Percentiles rank a stretch among this genome's conserved stretches.
Evolutionary conservation across 768 basidiomycete genomes (phyloP).

Genomic region (Leucosporidium scottii): DNA sequence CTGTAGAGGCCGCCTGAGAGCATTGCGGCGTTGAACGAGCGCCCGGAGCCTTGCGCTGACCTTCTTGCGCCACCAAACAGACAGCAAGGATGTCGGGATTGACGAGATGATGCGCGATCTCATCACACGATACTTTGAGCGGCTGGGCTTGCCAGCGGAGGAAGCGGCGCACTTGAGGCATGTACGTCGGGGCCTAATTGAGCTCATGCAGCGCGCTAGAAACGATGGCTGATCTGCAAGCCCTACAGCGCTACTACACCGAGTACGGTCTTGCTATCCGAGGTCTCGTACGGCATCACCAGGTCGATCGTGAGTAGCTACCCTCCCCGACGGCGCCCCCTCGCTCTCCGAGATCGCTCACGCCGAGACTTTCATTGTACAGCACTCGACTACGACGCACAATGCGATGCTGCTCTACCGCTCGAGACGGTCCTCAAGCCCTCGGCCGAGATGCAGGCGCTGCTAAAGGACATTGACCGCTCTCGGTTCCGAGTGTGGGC

Average conservation of each 20-base stretch:
- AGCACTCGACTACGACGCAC: constrained; percentile 21
- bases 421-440: constrained; percentile 27
- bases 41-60: neutral
- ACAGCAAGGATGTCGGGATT: constrained; percentile 25
- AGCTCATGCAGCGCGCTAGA: neutral
- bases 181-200: neutral
- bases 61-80: neutral
- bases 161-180: constrained; percentile 25
- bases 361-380: neutral
- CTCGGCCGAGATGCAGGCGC: neutral
- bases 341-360: neutral
- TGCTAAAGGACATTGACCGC: constrained; percentile 25
- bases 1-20: neutral
- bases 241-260: constrained; percentile 4
- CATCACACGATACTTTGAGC: constrained; percentile 16
- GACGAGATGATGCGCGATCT: constrained; percentile 21
- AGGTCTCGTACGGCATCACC: constrained; percentile 32
- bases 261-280: constrained; percentile 30
- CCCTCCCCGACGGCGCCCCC: neutral
- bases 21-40: neutral
- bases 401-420: constrained; percentile 33
- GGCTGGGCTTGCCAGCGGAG: constrained; percentile 11
- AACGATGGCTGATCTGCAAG: no score
- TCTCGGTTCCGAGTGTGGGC: constrained; percentile 31
- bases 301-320: constrained; percentile 21